Evolutionary conservation across 306 rosid species (phyloP).

Genomic region (Gastrolobium villosum): DNA sequence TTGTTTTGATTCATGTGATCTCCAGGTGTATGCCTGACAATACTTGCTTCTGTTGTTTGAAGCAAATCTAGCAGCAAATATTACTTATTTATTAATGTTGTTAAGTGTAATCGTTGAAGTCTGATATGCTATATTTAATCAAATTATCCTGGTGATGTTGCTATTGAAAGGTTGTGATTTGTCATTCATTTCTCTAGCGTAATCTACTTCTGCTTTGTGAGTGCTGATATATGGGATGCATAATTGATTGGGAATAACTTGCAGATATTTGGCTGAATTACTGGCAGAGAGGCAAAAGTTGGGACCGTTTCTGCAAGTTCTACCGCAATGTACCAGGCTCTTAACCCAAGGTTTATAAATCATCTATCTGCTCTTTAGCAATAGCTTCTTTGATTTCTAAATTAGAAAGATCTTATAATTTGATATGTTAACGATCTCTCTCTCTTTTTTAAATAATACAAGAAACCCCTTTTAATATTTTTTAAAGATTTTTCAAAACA

Average conservation of each 20-base stretch:
- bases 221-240: constrained; percentile 25
- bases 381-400: background rate
- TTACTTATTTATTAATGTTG: background rate
- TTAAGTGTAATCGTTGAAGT: background rate
- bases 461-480: background rate
- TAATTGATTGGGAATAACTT: constrained; percentile 42
- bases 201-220: constrained; percentile 3
- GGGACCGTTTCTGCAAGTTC: constrained; percentile 84
- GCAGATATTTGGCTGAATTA: constrained; percentile 81
- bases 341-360: constrained; percentile 71
- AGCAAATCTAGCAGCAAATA: background rate
- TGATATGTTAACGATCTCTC: background rate
- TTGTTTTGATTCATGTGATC: background rate
- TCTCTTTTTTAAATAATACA: background rate
- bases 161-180: background rate
- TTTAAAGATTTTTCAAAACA: background rate
- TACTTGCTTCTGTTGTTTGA: background rate
- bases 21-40: background rate
- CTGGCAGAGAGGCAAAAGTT: constrained; percentile 84
- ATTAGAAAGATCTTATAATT: background rate
- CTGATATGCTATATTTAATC: background rate
- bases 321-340: constrained; percentile 80
- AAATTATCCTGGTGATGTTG: background rate
- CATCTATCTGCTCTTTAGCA: constrained; percentile 8
- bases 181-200: background rate